Conservation (phyloP, 805 yeast species). For the Metschnikowia orientalis region DNA sequence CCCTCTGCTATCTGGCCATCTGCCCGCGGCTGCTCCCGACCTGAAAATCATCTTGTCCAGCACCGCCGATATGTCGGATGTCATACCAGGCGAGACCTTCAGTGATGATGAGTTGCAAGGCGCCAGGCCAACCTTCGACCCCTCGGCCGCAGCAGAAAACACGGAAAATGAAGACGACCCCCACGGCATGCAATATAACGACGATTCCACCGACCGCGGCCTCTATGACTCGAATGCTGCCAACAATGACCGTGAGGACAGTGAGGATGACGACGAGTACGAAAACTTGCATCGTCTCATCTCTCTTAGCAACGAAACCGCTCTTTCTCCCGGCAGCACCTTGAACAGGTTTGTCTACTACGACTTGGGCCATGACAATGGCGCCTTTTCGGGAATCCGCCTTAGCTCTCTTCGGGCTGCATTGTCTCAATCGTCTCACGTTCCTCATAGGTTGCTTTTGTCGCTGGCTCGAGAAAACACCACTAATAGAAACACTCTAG, state of each 20-base stretch:
- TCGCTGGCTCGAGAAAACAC: slow-evolving; percentile 26
- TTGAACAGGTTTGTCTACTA: slow-evolving; percentile 1
- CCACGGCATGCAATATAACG: slow-evolving; percentile 3
- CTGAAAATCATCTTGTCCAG: too few species aligned
- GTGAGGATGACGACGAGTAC: slow-evolving; percentile 8
- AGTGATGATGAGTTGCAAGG: too few species aligned
- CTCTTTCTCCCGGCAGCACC: too few species aligned
- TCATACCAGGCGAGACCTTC: too few species aligned
- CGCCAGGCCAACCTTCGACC: too few species aligned
- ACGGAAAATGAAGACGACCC: slow-evolving; percentile 4
- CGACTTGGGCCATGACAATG: slow-evolving; percentile 1
- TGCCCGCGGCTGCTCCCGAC: too few species aligned
- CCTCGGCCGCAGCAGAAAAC: too few species aligned
- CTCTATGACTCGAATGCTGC: slow-evolving; percentile 7
- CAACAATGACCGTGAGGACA: slow-evolving; percentile 6
- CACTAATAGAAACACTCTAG: slow-evolving; percentile 19
- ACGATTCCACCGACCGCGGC: slow-evolving; percentile 6
- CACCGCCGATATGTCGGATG: too few species aligned
- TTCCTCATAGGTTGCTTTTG: slow-evolving; percentile 20
- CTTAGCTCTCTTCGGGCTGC: slow-evolving; percentile 1
- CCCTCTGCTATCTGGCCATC: background rate
- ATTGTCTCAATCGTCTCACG: slow-evolving; percentile 1
- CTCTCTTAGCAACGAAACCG: too few species aligned
- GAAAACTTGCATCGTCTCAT: too few species aligned
- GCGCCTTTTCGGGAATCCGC: slow-evolving; percentile 1